Percentiles rank a stretch among this genome's conserved stretches.
These are phyloP conservation scores for Nidularia sp. DNA, from an alignment of 768 basidiomycete genomes.

Conservation along the genomic window DNA sequence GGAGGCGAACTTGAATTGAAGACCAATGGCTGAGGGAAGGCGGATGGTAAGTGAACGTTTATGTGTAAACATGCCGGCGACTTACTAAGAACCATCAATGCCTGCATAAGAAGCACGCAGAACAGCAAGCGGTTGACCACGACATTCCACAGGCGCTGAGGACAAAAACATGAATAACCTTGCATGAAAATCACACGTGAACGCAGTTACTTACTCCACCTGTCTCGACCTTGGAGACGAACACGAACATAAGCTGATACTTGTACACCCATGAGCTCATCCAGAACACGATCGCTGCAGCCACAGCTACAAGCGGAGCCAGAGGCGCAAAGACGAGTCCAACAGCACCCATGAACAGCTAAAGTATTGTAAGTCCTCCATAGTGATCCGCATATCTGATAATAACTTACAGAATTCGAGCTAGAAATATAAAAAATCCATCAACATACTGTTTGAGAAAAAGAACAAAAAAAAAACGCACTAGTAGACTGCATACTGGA, in stretches of 20 bases:
- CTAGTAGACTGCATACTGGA: constrained; percentile 85
- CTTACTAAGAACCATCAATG: constrained; percentile 83
- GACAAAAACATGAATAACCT: background rate
- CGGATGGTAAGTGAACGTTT: background rate
- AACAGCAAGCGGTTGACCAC: constrained; percentile 83
- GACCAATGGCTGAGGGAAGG: constrained; percentile 65
- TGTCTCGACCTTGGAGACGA: constrained; percentile 82
- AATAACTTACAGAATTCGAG: constrained; percentile 50
- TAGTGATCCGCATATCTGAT: constrained; percentile 1
- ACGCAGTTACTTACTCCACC: constrained; percentile 68
- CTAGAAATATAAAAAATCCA: too few relatives aligned
- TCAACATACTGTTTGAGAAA: too few relatives aligned
- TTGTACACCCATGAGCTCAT: constrained; percentile 86
- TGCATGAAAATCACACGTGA: background rate
- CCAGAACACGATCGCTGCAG: constrained; percentile 86
- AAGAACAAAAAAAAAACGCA: constrained; percentile 32
- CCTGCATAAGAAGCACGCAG: constrained; percentile 82
- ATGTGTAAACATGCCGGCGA: constrained; percentile 7
- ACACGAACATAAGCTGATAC: constrained; percentile 96
- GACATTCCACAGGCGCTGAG: constrained; percentile 90
- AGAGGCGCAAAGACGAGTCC: constrained; percentile 92
- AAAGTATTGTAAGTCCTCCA: constrained; percentile 8
- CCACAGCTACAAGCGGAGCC: constrained; percentile 84
- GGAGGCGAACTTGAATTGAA: constrained; percentile 71
- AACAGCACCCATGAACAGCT: constrained; percentile 91